Evolutionary conservation across 106 monocot genomes (phyloP), one percentile per base, ranked within the genome.

Genomic region (Apostasia shenzhenica): DNA sequence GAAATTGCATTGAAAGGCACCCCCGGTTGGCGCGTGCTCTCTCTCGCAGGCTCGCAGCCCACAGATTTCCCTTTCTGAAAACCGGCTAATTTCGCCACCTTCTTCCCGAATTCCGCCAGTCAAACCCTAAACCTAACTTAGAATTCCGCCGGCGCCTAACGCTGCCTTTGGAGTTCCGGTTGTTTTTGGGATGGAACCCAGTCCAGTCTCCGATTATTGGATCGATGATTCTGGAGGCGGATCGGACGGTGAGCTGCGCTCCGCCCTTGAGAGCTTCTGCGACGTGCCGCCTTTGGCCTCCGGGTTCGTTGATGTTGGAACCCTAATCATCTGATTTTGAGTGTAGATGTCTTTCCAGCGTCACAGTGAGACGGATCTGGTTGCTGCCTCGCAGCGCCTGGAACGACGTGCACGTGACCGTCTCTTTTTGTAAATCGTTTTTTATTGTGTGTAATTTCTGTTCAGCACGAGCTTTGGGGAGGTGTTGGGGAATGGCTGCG

Each of bases 171-270:
- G 8, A 12, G 8, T 65, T 48, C 26, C 14, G 65, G 43, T 8
- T 10, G 45, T 7, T 63, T 42, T 47, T 8, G 53, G 40, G 2
- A 89, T 82, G 84, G 79, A 70, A 62, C 44, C 71, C 14, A 71
- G 68, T 37, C 56, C 76, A 71, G 77, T 86, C 11, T 61, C 81
- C 40, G 89, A 86, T 54, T 83, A 63, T 49, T 86, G 83, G 83
- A 80, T 83, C 54, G 83, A 86, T 41, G 80, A 81, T 4, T 73
- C 70, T 47, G 82, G 73, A 4, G 77, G 73, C 14, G 89, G 74
- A 61, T 75, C 79, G 1, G 86, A 90, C 39, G 78, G 80, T 55
- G 86, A 90, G 70, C 68, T 86, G 53, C 74, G 75, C 45, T 78
- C 78, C 72, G 74, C 82, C 38, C 76, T 89, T 41, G 82, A 85